Conservation (phyloP, 2,329 filamentous ascomycete species). For the Ambrosiella beaveri region DNA sequence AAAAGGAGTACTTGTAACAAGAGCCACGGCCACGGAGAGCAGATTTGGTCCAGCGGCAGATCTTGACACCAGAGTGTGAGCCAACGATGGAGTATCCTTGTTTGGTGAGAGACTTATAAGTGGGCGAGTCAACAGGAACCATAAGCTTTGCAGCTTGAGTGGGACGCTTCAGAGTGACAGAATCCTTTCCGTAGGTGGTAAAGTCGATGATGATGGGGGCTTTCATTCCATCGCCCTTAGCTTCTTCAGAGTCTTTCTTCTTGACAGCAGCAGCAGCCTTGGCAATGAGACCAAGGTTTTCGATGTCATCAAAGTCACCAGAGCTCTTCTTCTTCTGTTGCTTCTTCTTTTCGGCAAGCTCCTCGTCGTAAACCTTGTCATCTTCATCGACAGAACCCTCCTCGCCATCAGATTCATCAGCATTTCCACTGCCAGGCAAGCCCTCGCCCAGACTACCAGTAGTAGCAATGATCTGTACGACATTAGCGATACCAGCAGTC, state of each 20-base stretch:
- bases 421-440: slow-evolving; percentile 63
- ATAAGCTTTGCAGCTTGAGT: slow-evolving; percentile 56
- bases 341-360: slow-evolving; percentile 22
- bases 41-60: slow-evolving; percentile 97
- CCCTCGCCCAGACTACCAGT: slow-evolving; percentile 44
- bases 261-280: slow-evolving; percentile 22
- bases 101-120: slow-evolving; percentile 76
- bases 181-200: slow-evolving; percentile 46
- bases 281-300: slow-evolving; percentile 60
- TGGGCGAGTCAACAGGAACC: slow-evolving; percentile 82
- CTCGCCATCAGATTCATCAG: slow-evolving; percentile 71
- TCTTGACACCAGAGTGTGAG: slow-evolving; percentile 90
- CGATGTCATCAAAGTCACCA: slow-evolving; percentile 53
- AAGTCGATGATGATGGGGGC: slow-evolving; percentile 66
- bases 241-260: not conserved
- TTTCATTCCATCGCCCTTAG: not conserved
- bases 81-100: slow-evolving; percentile 94
- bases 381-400: slow-evolving; percentile 37
- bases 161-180: slow-evolving; percentile 19
- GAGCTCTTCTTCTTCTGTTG: slow-evolving; percentile 19
- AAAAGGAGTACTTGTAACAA: slow-evolving; percentile 97
- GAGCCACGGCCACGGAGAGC: slow-evolving; percentile 82
- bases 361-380: slow-evolving; percentile 33
- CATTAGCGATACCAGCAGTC: slow-evolving; percentile 55
- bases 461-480: slow-evolving; percentile 45